Conservation (phyloP, 108 stramenopile species). For the Skeletonema costatum region DNA sequence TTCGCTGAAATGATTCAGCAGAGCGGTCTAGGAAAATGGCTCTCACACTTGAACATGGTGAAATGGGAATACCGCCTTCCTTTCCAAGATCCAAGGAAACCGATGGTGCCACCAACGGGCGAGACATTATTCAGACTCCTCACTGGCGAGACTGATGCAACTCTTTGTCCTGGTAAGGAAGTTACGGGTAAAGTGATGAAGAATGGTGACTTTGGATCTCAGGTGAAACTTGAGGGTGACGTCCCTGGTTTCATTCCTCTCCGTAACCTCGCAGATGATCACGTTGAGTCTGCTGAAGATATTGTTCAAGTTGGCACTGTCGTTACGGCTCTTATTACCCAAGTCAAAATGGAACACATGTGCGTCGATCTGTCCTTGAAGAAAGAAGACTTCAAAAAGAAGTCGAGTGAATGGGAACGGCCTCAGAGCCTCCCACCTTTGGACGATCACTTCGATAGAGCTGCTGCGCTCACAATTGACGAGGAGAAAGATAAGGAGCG, state of each 20-base stretch:
- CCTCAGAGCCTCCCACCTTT: slow-evolving; percentile 68
- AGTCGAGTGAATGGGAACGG: slow-evolving; percentile 81
- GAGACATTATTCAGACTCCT: slow-evolving; percentile 85
- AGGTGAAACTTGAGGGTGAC: slow-evolving; percentile 88
- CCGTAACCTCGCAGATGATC: slow-evolving; percentile 82
- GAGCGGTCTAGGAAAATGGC: slow-evolving; percentile 73
- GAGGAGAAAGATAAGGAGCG: slow-evolving; percentile 77
- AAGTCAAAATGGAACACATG: slow-evolving; percentile 93
- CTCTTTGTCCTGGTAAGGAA: slow-evolving; percentile 85
- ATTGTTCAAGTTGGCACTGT: slow-evolving; percentile 76
- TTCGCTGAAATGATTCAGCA: slow-evolving; percentile 83
- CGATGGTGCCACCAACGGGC: slow-evolving; percentile 75
- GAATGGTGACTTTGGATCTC: slow-evolving; percentile 86
- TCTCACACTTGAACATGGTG: slow-evolving; percentile 85
- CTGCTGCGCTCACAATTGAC: slow-evolving; percentile 67
- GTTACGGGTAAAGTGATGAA: slow-evolving; percentile 84
- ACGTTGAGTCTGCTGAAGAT: slow-evolving; percentile 87
- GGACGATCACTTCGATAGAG: slow-evolving; percentile 69
- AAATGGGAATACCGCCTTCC: slow-evolving; percentile 93
- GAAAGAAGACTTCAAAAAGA: slow-evolving; percentile 82
- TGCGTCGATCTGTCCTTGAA: slow-evolving; percentile 87
- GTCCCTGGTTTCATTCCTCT: slow-evolving; percentile 86
- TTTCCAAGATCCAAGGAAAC: slow-evolving; percentile 79
- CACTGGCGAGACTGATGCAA: slow-evolving; percentile 86
- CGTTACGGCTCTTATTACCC: slow-evolving; percentile 82